phyloP scores from a whole-genome alignment of 2,329 filamentous ascomycete genomes.

The Penicillium rolfsii region DNA sequence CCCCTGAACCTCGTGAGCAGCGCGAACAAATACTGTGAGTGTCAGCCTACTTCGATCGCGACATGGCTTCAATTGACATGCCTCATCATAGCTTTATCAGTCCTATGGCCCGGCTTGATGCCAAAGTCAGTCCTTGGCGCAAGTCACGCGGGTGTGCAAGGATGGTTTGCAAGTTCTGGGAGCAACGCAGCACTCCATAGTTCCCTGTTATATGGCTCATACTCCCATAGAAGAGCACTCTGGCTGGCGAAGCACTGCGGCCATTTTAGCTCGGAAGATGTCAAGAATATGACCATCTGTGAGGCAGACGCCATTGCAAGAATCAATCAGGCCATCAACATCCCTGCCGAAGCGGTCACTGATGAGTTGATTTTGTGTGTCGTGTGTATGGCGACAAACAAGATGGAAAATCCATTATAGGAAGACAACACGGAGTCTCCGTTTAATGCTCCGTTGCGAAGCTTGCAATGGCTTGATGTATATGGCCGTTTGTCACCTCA shows the following conservation, averaged over 20 bases:
- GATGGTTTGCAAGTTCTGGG: slow-evolving; percentile 3
- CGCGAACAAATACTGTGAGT: slow-evolving; percentile 2
- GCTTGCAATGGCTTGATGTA: slow-evolving; percentile 26
- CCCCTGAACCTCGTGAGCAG: not conserved
- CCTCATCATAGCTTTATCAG: not conserved
- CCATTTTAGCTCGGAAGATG: slow-evolving; percentile 13
- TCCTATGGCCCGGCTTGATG: slow-evolving; percentile 1
- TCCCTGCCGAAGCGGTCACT: slow-evolving; percentile 5
- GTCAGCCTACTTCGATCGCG: no score
- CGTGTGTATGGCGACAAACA: slow-evolving; percentile 11
- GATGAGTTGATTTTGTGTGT: slow-evolving; percentile 15
- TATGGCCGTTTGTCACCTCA: slow-evolving; percentile 19
- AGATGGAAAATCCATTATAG: slow-evolving; percentile 6
- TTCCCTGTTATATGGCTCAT: slow-evolving; percentile 18
- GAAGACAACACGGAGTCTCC: slow-evolving; percentile 11
- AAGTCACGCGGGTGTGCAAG: not conserved
- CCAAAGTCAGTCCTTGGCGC: not conserved
- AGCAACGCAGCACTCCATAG: slow-evolving; percentile 13
- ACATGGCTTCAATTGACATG: not conserved
- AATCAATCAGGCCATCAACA: slow-evolving; percentile 13
- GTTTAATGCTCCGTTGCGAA: slow-evolving; percentile 19
- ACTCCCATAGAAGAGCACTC: slow-evolving; percentile 13
- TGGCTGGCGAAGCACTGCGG: slow-evolving; percentile 10
- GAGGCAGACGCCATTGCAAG: slow-evolving; percentile 11
- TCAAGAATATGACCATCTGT: slow-evolving; percentile 6